A percentile compares a stretch with the other conserved stretches of the same genome.
Conservation (phyloP, 2,329 filamentous ascomycete species). For the Aciculosporium take region DNA sequence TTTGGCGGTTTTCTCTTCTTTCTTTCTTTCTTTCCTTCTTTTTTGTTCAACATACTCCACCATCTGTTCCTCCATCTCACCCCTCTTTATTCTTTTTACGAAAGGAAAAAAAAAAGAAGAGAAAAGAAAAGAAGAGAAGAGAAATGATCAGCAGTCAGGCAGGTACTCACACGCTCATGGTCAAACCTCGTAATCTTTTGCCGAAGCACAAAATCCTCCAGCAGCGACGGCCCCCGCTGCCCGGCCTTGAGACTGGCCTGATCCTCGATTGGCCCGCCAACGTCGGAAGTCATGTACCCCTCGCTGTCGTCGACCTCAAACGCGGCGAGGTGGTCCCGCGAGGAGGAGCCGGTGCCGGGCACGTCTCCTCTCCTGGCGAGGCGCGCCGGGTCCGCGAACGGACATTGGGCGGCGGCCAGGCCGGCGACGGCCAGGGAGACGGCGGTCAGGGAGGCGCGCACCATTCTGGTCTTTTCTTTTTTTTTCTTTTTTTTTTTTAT, state of each 20-base stretch:
- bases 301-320: conserved; percentile 38
- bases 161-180: conserved; percentile 45
- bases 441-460: conserved; percentile 11
- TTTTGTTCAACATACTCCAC: background rate
- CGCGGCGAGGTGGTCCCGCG: conserved; percentile 18
- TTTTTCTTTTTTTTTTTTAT: too few species aligned
- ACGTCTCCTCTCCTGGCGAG: conserved; percentile 15
- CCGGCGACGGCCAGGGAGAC: conserved; percentile 14
- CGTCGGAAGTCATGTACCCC: conserved; percentile 48
- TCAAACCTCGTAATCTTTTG: conserved; percentile 61
- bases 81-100: too few species aligned
- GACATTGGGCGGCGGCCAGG: conserved; percentile 18
- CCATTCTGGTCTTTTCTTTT: conserved; percentile 13
- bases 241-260: conserved; percentile 54
- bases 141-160: background rate
- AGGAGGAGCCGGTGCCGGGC: too few species aligned
- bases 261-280: conserved; percentile 53
- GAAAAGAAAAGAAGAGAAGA: too few species aligned
- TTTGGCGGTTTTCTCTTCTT: background rate
- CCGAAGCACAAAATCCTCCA: conserved; percentile 60
- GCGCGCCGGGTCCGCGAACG: conserved; percentile 17
- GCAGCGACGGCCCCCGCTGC: conserved; percentile 48
- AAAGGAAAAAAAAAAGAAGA: too few species aligned
- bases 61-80: background rate
- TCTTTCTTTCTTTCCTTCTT: background rate